Evolutionary conservation across 2,329 filamentous ascomycete genomes (phyloP).

Genomic region (Xylariaceae sp.): DNA sequence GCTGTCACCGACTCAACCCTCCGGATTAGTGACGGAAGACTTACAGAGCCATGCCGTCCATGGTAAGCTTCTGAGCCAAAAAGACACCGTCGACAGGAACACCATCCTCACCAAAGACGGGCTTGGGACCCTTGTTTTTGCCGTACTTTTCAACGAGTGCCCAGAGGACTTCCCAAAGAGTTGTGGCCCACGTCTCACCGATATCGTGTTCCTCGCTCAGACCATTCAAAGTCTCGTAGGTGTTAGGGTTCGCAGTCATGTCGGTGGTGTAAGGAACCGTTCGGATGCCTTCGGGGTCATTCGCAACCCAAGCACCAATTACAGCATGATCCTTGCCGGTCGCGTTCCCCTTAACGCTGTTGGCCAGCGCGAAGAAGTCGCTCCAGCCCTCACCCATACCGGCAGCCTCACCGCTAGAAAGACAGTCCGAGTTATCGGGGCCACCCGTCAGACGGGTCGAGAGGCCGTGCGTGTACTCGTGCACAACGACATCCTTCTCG

Average conservation of each 20-base stretch:
- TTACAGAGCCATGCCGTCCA: slow-evolving; percentile 45
- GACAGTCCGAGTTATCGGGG: slow-evolving; percentile 47
- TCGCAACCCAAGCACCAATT: slow-evolving; percentile 43
- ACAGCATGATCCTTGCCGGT: slow-evolving; percentile 41
- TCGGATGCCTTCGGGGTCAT: slow-evolving; percentile 37
- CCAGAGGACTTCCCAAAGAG: slow-evolving; percentile 50
- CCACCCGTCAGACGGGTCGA: slow-evolving; percentile 57
- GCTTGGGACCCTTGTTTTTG: slow-evolving; percentile 37
- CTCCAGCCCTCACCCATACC: slow-evolving; percentile 51
- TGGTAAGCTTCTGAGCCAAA: slow-evolving; percentile 44
- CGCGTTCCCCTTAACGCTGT: slow-evolving; percentile 41
- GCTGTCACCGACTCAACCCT: not conserved
- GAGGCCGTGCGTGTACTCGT: slow-evolving; percentile 55
- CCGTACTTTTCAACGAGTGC: slow-evolving; percentile 48
- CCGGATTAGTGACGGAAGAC: slow-evolving; percentile 5
- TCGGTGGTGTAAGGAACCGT: slow-evolving; percentile 43
- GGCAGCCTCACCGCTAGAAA: slow-evolving; percentile 37
- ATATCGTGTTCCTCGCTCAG: slow-evolving; percentile 39
- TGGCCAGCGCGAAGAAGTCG: slow-evolving; percentile 46
- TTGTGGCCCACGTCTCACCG: slow-evolving; percentile 46
- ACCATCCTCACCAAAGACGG: slow-evolving; percentile 34
- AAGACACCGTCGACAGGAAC: slow-evolving; percentile 45
- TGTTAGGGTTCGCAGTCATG: slow-evolving; percentile 41
- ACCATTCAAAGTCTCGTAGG: slow-evolving; percentile 37
- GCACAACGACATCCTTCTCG: slow-evolving; percentile 58